Evolutionary conservation across 495 filamentous ascomycete species (phyloP), one percentile per base, ranked within the genome.

Genomic region (Paragyromitra xinjiangensis): DNA sequence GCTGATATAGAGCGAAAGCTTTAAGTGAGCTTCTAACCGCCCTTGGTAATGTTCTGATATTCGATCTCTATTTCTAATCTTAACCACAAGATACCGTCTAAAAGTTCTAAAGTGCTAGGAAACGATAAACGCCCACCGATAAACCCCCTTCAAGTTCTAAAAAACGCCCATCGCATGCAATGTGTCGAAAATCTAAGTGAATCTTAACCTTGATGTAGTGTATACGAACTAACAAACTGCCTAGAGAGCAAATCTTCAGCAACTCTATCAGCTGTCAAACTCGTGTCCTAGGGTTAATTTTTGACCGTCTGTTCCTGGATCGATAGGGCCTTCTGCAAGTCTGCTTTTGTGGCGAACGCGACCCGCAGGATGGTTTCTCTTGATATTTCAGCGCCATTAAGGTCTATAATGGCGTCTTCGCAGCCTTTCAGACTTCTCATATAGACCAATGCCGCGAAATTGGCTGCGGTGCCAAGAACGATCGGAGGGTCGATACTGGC

Each of bases 401-500:
- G 66, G 16, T 75, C 73, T 2, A 19, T 0, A 6, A 75, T 75
- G 3, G 24, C 73, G 11, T 29, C 24, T 34, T 26, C 16, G 0
- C 66, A 71, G n/a, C 34, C 58, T 44, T 45, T 14, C 3, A 16
- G 2, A 40, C 58, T 45, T 6, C 24, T 48, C 73, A 75, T 75
- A 12, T 75, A 75, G 8, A 71, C 73, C 16, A 75, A 29, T 12
- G 56, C 66, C 6, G 40, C 39, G 9, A 71, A 75, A 12, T 6
- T 12, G 37, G 2, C 3, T 2, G 22, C 22, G 1, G 22, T 63
- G 9, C 73, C 73, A 1, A 75, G 34, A 11, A 75, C 39, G 12
- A 75, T 34, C 22, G 73, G 73, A 8, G 66, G 67, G 3, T 75
- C 66, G n/a, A 75, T 16, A 29, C 73, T 75, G 19, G 14, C 11